Conservation (phyloP, 192 early-diverging fungal species). For the Helicostylum pulchrum region DNA sequence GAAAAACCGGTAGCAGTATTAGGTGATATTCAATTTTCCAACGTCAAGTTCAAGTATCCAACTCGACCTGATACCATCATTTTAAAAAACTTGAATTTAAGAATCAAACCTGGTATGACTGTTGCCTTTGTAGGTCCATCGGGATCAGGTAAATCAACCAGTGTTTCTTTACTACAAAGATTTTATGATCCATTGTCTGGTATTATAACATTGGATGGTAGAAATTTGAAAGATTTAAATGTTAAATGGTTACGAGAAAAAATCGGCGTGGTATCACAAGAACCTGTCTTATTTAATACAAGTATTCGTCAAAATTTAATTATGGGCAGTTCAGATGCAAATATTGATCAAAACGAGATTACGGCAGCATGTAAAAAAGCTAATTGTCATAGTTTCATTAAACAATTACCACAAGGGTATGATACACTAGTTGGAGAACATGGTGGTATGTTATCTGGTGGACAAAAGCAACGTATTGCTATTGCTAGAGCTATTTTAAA, state of each 20-base stretch:
- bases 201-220: conserved; percentile 66
- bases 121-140: conserved; percentile 86
- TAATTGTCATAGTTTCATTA: conserved; percentile 80
- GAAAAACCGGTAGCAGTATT: conserved; percentile 42
- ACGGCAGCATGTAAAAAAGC: conserved; percentile 58
- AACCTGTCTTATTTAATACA: conserved; percentile 79
- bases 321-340: conserved; percentile 53
- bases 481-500: conserved; percentile 89
- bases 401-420: conserved; percentile 75
- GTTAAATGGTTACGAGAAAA: conserved; percentile 75
- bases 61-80: conserved; percentile 76
- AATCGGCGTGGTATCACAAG: conserved; percentile 87
- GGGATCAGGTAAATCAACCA: conserved; percentile 88
- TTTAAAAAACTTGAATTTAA: conserved; percentile 67
- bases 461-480: conserved; percentile 93
- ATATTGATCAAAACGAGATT: conserved; percentile 71
- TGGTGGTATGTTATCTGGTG: conserved; percentile 72
- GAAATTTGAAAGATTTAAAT: conserved; percentile 70
- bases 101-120: conserved; percentile 67
- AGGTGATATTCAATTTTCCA: conserved; percentile 70
- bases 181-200: conserved; percentile 74
- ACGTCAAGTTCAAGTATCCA: conserved; percentile 85
- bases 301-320: conserved; percentile 78
- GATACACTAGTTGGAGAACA: conserved; percentile 81
- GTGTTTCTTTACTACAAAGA: conserved; percentile 77